Evolutionary conservation across 2,329 filamentous ascomycete species (phyloP).

Genomic region (Colletotrichum eleusines): DNA sequence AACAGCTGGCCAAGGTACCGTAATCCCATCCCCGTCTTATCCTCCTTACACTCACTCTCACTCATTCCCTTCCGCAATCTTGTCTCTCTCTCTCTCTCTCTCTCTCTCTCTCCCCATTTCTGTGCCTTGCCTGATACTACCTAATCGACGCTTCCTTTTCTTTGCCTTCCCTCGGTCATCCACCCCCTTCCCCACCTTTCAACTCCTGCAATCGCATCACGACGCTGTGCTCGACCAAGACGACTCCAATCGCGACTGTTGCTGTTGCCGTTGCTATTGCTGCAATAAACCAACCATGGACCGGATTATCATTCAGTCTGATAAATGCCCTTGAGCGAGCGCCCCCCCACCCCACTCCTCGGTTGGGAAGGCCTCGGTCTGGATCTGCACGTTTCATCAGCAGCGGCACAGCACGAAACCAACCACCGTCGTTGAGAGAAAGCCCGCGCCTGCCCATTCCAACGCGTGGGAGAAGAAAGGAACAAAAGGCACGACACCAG

Average conservation of each 20-base stretch:
- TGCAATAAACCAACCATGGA: constrained; percentile 13
- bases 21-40: constrained; percentile 15
- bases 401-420: constrained; percentile 3
- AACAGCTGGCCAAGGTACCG: constrained; percentile 59
- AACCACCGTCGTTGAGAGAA: constrained; percentile 11
- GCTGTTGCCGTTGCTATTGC: not conserved
- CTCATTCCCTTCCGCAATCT: constrained; percentile 8
- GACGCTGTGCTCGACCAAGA: constrained; percentile 24
- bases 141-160: constrained; percentile 34
- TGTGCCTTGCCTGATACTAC: constrained; percentile 18
- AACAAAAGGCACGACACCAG: constrained; percentile 7
- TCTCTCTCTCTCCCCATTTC: not conserved
- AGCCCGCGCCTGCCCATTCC: not conserved
- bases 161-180: constrained; percentile 28
- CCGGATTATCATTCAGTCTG: constrained; percentile 17
- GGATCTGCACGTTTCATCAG: constrained; percentile 5
- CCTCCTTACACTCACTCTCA: not conserved
- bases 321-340: constrained; percentile 11
- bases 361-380: not conserved
- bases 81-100: not conserved
- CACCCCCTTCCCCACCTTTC: constrained; percentile 28
- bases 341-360: not conserved
- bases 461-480: not conserved
- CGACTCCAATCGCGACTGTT: constrained; percentile 8
- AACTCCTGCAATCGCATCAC: constrained; percentile 26